A percentile compares a stretch with the other conserved stretches of the same genome.
phyloP scores from a whole-genome alignment of 2,329 filamentous ascomycete species.

The Uncinocarpus reesii region DNA sequence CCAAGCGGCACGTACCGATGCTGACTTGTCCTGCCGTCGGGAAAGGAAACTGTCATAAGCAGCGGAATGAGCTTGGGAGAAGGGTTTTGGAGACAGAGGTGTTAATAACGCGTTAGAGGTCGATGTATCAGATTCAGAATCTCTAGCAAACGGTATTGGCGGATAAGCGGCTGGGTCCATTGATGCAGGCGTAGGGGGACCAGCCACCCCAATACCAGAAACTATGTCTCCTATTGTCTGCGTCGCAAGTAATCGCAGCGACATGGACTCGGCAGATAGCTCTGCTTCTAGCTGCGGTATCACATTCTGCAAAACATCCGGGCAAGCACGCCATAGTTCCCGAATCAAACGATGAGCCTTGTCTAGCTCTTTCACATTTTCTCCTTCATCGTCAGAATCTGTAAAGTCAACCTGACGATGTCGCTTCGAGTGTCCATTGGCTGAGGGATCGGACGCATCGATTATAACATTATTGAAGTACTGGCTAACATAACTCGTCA shows the following conservation, averaged over 20 bases:
- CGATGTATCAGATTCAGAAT: slow-evolving; percentile 36
- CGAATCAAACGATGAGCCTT: slow-evolving; percentile 84
- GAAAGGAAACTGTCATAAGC: slow-evolving; percentile 79
- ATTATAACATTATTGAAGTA: slow-evolving; percentile 97
- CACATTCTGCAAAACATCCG: slow-evolving; percentile 80
- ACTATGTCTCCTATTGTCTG: slow-evolving; percentile 94
- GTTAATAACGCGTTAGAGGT: slow-evolving; percentile 59
- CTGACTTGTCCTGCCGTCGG: slow-evolving; percentile 75
- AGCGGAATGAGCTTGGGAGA: slow-evolving; percentile 66
- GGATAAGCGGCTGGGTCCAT: slow-evolving; percentile 80
- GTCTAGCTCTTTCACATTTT: slow-evolving; percentile 74
- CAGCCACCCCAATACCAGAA: slow-evolving; percentile 82
- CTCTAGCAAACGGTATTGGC: slow-evolving; percentile 41
- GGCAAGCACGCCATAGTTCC: slow-evolving; percentile 87
- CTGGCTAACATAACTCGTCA: slow-evolving; percentile 86
- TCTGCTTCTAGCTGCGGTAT: slow-evolving; percentile 90
- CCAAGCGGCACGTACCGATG: slow-evolving; percentile 76
- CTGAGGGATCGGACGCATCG: slow-evolving; percentile 59
- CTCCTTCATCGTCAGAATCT: slow-evolving; percentile 60
- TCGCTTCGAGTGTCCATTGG: slow-evolving; percentile 41
- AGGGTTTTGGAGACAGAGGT: slow-evolving; percentile 79
- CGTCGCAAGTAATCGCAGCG: slow-evolving; percentile 76
- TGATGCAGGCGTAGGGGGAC: slow-evolving; percentile 59
- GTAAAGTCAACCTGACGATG: slow-evolving; percentile 43
- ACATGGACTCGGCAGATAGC: slow-evolving; percentile 76